Conservation (phyloP, 345 rosid genomes). For the Atalantia buxifolia region DNA sequence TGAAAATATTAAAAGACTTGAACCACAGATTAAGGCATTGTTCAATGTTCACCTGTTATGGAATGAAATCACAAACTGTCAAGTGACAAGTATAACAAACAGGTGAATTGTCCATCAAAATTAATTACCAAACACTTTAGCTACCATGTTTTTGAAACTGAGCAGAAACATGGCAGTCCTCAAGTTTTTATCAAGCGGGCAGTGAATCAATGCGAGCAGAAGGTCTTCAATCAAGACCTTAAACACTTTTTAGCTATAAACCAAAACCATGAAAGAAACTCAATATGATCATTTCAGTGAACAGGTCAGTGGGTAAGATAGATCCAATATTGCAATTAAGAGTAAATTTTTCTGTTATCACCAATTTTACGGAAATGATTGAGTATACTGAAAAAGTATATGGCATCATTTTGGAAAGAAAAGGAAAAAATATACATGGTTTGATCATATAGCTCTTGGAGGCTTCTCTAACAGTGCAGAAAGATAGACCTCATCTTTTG, state of each 20-base stretch:
- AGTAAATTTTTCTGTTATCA: neutral
- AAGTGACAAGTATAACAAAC: too few species aligned
- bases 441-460: slow-evolving; percentile 59
- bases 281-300: neutral
- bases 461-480: slow-evolving; percentile 91
- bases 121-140: too few species aligned
- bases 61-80: neutral
- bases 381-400: neutral
- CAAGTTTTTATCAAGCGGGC: too few species aligned
- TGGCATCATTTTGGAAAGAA: neutral
- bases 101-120: too few species aligned
- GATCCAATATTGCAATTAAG: neutral
- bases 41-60: neutral
- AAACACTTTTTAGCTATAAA: neutral
- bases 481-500: slow-evolving; percentile 63
- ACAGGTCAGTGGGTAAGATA: neutral
- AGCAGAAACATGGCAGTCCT: neutral
- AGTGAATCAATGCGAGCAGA: neutral
- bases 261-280: neutral
- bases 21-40: neutral
- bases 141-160: too few species aligned
- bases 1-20: neutral
- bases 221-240: neutral
- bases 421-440: neutral
- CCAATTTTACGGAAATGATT: neutral